Conservation (phyloP, 768 basidiomycete species). For the Trametes villosa region DNA sequence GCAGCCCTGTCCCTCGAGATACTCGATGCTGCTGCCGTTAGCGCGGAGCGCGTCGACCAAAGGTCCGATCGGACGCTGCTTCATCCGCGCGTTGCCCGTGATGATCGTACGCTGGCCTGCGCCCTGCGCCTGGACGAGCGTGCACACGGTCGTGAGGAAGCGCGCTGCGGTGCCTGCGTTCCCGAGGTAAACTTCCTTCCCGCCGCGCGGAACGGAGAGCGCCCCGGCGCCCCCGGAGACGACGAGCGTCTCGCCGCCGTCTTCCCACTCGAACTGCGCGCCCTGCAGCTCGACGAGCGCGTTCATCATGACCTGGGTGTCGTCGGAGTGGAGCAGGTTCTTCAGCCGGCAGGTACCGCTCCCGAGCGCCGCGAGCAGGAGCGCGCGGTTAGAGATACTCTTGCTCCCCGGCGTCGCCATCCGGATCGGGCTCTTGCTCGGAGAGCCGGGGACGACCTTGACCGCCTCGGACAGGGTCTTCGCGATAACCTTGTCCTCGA, state of each 20-base stretch:
- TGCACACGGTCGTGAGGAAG: constrained; percentile 96
- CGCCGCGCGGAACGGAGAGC: constrained; percentile 74
- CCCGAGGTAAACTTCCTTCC: constrained; percentile 91
- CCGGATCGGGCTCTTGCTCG: constrained; percentile 50
- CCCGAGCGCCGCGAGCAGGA: constrained; percentile 91
- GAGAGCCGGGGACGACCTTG: constrained; percentile 70
- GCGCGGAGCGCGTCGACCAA: constrained; percentile 86
- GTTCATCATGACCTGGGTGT: constrained; percentile 99
- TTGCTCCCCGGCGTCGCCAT: constrained; percentile 97
- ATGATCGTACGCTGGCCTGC: constrained; percentile 67
- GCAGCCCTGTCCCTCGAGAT: constrained; percentile 80
- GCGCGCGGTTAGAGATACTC: constrained; percentile 92
- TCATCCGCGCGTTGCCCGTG: constrained; percentile 98
- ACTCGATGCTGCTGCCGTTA: constrained; percentile 81
- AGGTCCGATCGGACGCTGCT: constrained; percentile 95
- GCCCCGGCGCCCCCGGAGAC: constrained; percentile 86
- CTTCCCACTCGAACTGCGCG: constrained; percentile 93
- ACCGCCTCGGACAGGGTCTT: constrained; percentile 84
- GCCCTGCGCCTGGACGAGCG: constrained; percentile 65
- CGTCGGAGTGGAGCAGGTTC: constrained; percentile 95
- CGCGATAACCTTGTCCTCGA: constrained; percentile 79
- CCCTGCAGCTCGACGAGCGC: constrained; percentile 92
- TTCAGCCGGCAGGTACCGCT: constrained; percentile 85
- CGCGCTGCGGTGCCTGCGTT: constrained; percentile 98
- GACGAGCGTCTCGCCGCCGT: constrained; percentile 93